Evolutionary conservation across 2,329 filamentous ascomycete species (phyloP).

Genomic region (Neonectria neomacrospora): DNA sequence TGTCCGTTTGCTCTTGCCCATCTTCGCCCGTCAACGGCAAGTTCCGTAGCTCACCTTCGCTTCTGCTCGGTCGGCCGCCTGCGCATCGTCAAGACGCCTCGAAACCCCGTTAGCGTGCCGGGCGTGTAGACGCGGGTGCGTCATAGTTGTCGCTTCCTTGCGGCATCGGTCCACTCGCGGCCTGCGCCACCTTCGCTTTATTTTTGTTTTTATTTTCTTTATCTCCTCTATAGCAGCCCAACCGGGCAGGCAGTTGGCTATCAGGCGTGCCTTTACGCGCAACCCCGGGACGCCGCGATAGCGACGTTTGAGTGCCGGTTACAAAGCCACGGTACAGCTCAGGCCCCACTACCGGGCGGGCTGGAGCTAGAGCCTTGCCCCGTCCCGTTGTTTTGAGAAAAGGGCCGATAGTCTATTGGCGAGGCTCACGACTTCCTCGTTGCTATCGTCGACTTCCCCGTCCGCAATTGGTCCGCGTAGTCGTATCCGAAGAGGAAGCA

Average conservation of each 20-base stretch:
- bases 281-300: not conserved
- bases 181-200: not conserved
- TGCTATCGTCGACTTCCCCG: not conserved
- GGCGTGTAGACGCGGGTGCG: not conserved
- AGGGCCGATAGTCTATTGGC: not conserved
- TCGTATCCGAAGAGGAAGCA: not conserved
- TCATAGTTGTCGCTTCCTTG: not conserved
- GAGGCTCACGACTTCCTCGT: not conserved
- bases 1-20: not conserved
- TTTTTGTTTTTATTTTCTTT: too few relatives aligned
- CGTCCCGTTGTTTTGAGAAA: not conserved
- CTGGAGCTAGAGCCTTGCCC: not conserved
- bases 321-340: not conserved
- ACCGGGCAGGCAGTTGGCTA: not conserved
- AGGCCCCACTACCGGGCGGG: not conserved
- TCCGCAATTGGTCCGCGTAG: not conserved
- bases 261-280: not conserved
- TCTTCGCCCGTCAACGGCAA: not conserved
- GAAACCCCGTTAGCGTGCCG: not conserved
- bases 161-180: not conserved
- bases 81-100: not conserved
- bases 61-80: constrained; percentile 19
- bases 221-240: not conserved
- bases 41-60: not conserved
- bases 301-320: not conserved